Conservation (phyloP, 1,284 basidiomycete genomes). For the Polyporus tsugae region DNA sequence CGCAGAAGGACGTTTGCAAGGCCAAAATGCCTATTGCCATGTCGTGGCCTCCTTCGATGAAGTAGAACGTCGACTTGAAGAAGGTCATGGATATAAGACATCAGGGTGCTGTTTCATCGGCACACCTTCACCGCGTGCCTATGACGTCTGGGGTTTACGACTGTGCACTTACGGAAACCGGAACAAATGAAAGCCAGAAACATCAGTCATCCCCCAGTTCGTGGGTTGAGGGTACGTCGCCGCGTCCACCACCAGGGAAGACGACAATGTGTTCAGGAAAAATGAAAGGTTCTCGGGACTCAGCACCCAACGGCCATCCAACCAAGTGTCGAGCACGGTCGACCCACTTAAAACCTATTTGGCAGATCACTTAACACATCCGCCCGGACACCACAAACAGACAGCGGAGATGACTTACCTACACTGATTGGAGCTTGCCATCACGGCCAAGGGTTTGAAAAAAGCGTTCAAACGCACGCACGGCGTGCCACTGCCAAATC, state of each 20-base stretch:
- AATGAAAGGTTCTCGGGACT: background rate
- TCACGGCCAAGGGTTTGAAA: background rate
- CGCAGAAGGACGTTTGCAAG: background rate
- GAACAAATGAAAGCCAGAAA: background rate
- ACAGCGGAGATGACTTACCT: background rate
- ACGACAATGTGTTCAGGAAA: background rate
- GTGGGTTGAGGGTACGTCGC: background rate
- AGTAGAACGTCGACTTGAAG: background rate
- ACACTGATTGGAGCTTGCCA: background rate
- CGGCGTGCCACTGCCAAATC: background rate
- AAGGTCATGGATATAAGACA: background rate
- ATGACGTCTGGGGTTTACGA: background rate
- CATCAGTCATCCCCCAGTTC: background rate
- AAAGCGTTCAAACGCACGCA: background rate
- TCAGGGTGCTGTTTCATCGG: background rate
- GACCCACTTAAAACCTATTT: background rate
- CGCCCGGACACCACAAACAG: background rate
- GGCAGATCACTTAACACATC: background rate
- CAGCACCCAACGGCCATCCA: background rate
- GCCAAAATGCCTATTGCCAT: background rate
- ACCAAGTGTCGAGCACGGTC: background rate
- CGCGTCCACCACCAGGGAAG: background rate
- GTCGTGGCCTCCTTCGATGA: background rate
- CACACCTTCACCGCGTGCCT: background rate
- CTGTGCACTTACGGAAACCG: background rate